These are phyloP conservation scores for Trapa incisa DNA, from an alignment of 345 rosid genomes.

Conservation along the genomic window DNA sequence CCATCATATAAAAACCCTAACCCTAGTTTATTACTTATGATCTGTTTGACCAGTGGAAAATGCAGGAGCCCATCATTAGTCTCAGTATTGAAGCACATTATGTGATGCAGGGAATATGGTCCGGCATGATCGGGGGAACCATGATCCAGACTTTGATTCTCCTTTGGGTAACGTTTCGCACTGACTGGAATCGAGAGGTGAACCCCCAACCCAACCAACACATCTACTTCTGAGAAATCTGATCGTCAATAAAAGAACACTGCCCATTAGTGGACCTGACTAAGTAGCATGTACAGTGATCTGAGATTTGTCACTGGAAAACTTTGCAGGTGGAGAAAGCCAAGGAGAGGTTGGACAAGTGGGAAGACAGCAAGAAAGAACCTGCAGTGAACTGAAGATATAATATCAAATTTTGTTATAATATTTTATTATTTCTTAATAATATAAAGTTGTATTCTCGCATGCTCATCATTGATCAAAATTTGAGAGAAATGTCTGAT, in stretches of 20 bases:
- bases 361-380: constrained; percentile 48
- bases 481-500: too few species aligned
- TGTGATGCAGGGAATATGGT: constrained; percentile 30
- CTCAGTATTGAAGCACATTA: not conserved
- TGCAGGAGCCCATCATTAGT: too few species aligned
- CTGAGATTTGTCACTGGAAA: not conserved
- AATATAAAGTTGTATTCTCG: too few species aligned
- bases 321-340: constrained; percentile 50
- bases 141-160: constrained; percentile 25
- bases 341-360: constrained; percentile 36
- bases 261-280: not conserved
- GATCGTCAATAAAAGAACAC: too few species aligned
- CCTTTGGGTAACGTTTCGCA: constrained; percentile 27
- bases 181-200: constrained; percentile 35
- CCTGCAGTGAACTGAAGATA: not conserved
- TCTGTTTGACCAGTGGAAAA: too few species aligned
- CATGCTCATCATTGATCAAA: too few species aligned
- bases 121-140: constrained; percentile 34
- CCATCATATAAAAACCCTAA: not conserved
- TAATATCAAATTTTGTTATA: too few species aligned
- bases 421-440: too few species aligned
- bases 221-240: too few species aligned
- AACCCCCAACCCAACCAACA: too few species aligned
- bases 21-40: too few species aligned
- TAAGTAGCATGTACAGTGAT: too few species aligned